Conservation (phyloP, 768 basidiomycete species). For the Mycena venus region DNA sequence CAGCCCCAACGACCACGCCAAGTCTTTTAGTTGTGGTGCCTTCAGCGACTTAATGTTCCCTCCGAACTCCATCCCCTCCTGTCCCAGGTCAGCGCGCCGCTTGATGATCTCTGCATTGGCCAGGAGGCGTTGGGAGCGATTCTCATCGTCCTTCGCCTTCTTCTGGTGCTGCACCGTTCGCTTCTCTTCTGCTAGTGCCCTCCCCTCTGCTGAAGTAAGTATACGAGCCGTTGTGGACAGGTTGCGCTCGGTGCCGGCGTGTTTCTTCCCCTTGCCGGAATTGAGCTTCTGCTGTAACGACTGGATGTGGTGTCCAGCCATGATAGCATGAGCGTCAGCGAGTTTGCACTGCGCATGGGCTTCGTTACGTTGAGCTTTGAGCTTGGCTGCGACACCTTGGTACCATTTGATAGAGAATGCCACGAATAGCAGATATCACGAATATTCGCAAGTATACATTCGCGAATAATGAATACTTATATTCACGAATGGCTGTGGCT, state of each 20-base stretch:
- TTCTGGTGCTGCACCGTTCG: not conserved
- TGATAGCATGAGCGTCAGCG: too few relatives aligned
- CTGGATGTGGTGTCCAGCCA: too few relatives aligned
- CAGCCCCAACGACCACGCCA: not conserved
- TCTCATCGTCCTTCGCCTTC: slow-evolving; percentile 5
- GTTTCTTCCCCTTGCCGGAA: too few relatives aligned
- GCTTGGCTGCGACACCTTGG: not conserved
- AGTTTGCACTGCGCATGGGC: not conserved
- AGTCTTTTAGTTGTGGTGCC: not conserved
- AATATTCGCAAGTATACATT: too few relatives aligned
- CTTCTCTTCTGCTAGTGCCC: not conserved
- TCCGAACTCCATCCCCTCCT: not conserved
- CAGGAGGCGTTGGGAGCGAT: too few relatives aligned
- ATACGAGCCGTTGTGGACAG: too few relatives aligned
- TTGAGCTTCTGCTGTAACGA: too few relatives aligned
- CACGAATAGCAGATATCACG: too few relatives aligned
- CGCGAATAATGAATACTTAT: too few relatives aligned
- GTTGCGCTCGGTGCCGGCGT: too few relatives aligned
- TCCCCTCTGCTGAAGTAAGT: not conserved
- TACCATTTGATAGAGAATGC: too few relatives aligned
- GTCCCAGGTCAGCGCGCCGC: not conserved
- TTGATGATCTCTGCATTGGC: slow-evolving; percentile 4
- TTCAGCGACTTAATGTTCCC: not conserved
- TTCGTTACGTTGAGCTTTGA: not conserved
- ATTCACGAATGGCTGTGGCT: too few relatives aligned